Base-by-base conservation (phyloP, 1,139 yeast species). In the Saccharomycopsis crataegensis region DNA sequence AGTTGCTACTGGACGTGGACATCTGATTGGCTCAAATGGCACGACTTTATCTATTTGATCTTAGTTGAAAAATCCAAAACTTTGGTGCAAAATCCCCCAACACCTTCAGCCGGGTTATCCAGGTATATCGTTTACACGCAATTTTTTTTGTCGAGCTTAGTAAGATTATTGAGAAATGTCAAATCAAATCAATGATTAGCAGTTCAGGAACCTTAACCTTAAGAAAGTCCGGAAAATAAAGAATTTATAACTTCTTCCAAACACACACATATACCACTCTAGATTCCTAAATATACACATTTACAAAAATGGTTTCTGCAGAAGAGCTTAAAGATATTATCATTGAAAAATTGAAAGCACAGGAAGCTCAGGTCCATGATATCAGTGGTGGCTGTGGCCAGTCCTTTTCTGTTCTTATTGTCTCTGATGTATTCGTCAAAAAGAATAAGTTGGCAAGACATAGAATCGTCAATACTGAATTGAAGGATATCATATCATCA, bases 391-490 rank as follows among this genome's bases (percentile, higher is more conserved):
- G 94, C 0, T 86, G 94, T 69, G 94, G 94, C 1, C 90, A 84
- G 62, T 90, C 91, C 1, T 85, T 85, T 68, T 90, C 89, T 6
- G 89, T 90, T 43, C 78, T 87, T 2, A 91, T 94, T 32, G 97
- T 93, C 17, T 83, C 93, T n/a, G 75, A 76, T 43, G 62, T 76
- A 43, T 93, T 93, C 68, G 70, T 74, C 58, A 95, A 95, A 34
- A 88, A 90, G 70, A 89, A 89, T 70, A 87, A 87, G 67, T 74
- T 93, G 55, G 80, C 83, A 74, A 79, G 99, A 65, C 96, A 90
- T 63, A 75, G 98, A 59, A 65, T 90, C 62, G 96, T 94, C 49
- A 93, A 94, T 68, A 74, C 69, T 43, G 82, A 88, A 1, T 74
- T 93, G 58, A 83, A 83, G 63, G 89, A 84, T 16, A 96, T 91